phyloP scores from a whole-genome alignment of 352 stramenopile genomes.

The Globisporangium perplexum region DNA sequence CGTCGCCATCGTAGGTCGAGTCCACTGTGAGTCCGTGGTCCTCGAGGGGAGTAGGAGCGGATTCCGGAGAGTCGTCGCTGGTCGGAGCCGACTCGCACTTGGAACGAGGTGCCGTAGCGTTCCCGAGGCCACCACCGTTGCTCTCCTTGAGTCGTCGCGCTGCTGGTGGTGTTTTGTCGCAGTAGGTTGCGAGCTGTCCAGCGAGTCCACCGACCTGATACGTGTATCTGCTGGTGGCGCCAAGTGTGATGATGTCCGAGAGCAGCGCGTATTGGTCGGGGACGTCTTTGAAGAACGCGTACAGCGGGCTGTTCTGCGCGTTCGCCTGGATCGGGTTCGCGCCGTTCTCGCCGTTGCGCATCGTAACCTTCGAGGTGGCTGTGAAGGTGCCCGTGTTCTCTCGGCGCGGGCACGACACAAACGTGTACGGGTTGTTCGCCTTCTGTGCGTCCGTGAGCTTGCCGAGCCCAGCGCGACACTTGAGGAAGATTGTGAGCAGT shows the following conservation, averaged over 20 bases:
- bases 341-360: conserved; percentile 45
- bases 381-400: conserved; percentile 1
- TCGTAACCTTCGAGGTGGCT: conserved; percentile 39
- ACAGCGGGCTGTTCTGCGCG: conserved; percentile 41
- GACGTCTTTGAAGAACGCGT: conserved; percentile 42
- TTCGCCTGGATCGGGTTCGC: conserved; percentile 44
- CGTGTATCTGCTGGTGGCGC: conserved; percentile 12
- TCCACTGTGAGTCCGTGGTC: neutral
- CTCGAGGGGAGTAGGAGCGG: neutral
- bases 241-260: conserved; percentile 17
- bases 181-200: conserved; percentile 11
- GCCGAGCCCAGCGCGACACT: conserved; percentile 68
- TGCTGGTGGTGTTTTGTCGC: conserved; percentile 7
- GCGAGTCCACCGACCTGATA: conserved; percentile 18
- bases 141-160: conserved; percentile 5
- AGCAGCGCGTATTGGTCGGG: conserved; percentile 16
- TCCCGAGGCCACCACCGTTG: neutral
- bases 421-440: conserved; percentile 59
- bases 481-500: conserved; percentile 82
- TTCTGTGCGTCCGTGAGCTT: conserved; percentile 49
- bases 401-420: conserved; percentile 42
- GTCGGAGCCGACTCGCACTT: neutral
- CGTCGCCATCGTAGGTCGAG: neutral
- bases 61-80: neutral
- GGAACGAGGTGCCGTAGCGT: neutral